phyloP scores from a whole-genome alignment of 495 filamentous ascomycete species.

The Penicillium psychrofluorescens region DNA sequence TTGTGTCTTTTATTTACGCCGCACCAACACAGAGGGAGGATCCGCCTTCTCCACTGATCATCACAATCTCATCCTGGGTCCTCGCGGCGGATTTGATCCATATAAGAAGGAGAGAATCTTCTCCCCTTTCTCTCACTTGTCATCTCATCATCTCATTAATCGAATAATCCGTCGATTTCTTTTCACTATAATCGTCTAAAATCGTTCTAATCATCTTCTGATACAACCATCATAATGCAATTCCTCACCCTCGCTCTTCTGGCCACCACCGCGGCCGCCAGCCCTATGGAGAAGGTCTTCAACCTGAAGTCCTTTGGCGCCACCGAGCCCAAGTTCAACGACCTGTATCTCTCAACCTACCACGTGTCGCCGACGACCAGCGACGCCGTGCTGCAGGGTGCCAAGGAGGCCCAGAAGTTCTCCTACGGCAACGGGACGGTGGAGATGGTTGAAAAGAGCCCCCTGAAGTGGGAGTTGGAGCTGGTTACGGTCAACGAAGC shows the following conservation, averaged over 20 bases:
- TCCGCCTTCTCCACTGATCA: too few species aligned
- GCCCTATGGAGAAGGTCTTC: constrained; percentile 12
- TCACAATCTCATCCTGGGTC: too few species aligned
- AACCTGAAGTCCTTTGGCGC: constrained; percentile 12
- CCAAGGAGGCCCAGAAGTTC: constrained; percentile 8
- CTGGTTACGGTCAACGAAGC: constrained; percentile 7
- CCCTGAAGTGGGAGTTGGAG: constrained; percentile 9
- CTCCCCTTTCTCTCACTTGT: too few species aligned
- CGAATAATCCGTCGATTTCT: too few species aligned
- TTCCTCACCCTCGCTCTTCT: constrained; percentile 11
- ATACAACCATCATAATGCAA: constrained; percentile 15
- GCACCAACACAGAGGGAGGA: too few species aligned
- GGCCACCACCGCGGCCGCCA: constrained; percentile 6
- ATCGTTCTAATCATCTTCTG: background rate
- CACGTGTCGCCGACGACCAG: constrained; percentile 10
- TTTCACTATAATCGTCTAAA: too few species aligned
- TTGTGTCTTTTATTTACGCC: too few species aligned
- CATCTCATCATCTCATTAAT: too few species aligned
- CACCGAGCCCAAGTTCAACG: constrained; percentile 7
- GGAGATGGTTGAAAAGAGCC: constrained; percentile 1
- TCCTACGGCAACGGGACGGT: constrained; percentile 11
- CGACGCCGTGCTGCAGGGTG: constrained; percentile 8
- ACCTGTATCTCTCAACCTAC: constrained; percentile 8
- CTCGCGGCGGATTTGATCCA: too few species aligned
- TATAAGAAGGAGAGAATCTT: too few species aligned